These are phyloP conservation scores for Borealophlyctis nickersoniae DNA, from an alignment of 192 early-diverging fungal species.

Conservation along the genomic window DNA sequence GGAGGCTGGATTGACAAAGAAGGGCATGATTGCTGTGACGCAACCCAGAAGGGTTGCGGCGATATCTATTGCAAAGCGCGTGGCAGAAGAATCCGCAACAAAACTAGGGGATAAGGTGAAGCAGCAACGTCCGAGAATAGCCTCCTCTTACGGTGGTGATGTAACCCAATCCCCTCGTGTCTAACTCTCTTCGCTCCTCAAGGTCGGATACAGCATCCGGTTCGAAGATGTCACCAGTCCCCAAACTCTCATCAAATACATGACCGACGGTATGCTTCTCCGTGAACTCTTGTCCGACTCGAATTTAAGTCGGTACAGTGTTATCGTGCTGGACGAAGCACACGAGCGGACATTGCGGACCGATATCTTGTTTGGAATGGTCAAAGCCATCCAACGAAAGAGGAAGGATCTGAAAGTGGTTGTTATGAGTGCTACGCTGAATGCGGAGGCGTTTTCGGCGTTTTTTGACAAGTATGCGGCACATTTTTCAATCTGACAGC, in stretches of 20 bases:
- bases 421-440: conserved; percentile 94
- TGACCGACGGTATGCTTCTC: conserved; percentile 96
- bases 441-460: conserved; percentile 85
- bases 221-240: conserved; percentile 89
- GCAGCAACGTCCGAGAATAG: conserved; percentile 72
- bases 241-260: conserved; percentile 81
- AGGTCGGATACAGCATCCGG: conserved; percentile 93
- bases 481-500: not conserved
- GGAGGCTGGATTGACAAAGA: conserved; percentile 54
- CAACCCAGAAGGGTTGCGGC: conserved; percentile 57
- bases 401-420: conserved; percentile 81
- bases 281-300: conserved; percentile 85
- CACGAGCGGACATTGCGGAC: conserved; percentile 97
- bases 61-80: conserved; percentile 60
- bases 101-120: conserved; percentile 56
- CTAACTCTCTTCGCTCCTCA: conserved; percentile 3
- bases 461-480: conserved; percentile 78
- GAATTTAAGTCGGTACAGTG: conserved; percentile 71
- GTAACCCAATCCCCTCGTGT: not conserved
- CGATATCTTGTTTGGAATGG: conserved; percentile 94
- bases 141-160: not conserved
- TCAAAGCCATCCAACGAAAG: conserved; percentile 79
- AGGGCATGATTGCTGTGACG: conserved; percentile 48
- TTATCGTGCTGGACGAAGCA: conserved; percentile 93
- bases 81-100: conserved; percentile 45